Evolutionary conservation across 176 grass and related monocot genomes (phyloP).

Genomic region (Bolboschoenus planiculmis): DNA sequence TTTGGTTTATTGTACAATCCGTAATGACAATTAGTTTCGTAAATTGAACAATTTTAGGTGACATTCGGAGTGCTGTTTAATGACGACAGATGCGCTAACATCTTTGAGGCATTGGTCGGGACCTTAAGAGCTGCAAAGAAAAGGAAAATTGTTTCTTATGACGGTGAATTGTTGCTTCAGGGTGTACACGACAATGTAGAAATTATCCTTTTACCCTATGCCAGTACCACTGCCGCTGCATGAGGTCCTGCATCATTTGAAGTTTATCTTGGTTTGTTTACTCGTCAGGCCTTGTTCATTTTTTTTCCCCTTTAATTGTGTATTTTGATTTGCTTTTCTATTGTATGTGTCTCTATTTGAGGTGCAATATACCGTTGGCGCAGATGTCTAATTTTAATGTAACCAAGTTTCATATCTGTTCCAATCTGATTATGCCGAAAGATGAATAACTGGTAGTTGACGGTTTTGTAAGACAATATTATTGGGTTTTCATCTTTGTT

Average conservation of each 20-base stretch:
- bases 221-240: constrained; percentile 16
- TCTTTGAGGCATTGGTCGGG: constrained; percentile 88
- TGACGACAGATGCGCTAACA: constrained; percentile 83
- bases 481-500: background rate
- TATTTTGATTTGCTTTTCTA: background rate
- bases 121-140: constrained; percentile 77
- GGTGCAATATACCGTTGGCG: background rate
- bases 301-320: background rate
- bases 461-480: background rate
- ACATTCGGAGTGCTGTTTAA: constrained; percentile 89
- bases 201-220: constrained; percentile 54
- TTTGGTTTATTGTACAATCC: background rate
- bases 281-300: background rate
- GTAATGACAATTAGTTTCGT: background rate
- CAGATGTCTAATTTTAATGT: too few relatives aligned
- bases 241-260: background rate
- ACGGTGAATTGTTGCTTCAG: constrained; percentile 81
- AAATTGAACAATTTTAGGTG: constrained; percentile 37
- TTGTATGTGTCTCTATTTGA: background rate
- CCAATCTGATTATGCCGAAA: background rate
- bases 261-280: background rate
- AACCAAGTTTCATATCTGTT: background rate
- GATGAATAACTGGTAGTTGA: background rate
- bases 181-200: constrained; percentile 93
- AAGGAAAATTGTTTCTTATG: constrained; percentile 62